A percentile compares a stretch with the other conserved stretches of the same genome.
Evolutionary conservation across 441 rosid species (phyloP).

Genomic region (Metrosideros polymorpha): DNA sequence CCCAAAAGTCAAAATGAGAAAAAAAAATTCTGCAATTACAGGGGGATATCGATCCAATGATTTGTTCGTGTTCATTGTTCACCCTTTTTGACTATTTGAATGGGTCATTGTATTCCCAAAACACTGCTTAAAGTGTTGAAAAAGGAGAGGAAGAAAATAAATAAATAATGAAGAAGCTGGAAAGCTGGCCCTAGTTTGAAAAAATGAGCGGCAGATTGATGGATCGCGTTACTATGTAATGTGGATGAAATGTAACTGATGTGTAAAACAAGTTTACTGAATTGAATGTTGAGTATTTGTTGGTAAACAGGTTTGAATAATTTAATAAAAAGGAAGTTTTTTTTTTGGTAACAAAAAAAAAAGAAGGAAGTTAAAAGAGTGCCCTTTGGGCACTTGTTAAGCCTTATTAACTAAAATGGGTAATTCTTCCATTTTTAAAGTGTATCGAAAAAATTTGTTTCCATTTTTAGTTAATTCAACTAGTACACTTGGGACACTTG

Average conservation of each 20-base stretch:
- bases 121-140: not conserved
- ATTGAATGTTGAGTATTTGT: not conserved
- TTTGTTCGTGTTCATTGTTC: not conserved
- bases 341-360: too few species aligned
- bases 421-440: not conserved
- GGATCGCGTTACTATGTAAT: not conserved
- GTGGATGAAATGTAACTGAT: not conserved
- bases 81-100: not conserved
- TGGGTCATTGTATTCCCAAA: not conserved
- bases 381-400: not conserved
- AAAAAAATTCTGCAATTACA: too few species aligned
- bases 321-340: too few species aligned
- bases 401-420: not conserved
- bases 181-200: not conserved
- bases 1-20: not conserved
- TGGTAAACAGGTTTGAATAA: not conserved
- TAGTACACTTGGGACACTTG: not conserved
- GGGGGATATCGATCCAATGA: not conserved
- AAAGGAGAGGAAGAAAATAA: not conserved
- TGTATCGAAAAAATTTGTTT: not conserved
- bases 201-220: not conserved
- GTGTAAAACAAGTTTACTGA: not conserved
- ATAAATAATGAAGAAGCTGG: not conserved
- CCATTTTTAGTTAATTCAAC: not conserved
- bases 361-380: not conserved